phyloP scores from a whole-genome alignment of 495 filamentous ascomycete genomes.

The Letharia lupina region DNA sequence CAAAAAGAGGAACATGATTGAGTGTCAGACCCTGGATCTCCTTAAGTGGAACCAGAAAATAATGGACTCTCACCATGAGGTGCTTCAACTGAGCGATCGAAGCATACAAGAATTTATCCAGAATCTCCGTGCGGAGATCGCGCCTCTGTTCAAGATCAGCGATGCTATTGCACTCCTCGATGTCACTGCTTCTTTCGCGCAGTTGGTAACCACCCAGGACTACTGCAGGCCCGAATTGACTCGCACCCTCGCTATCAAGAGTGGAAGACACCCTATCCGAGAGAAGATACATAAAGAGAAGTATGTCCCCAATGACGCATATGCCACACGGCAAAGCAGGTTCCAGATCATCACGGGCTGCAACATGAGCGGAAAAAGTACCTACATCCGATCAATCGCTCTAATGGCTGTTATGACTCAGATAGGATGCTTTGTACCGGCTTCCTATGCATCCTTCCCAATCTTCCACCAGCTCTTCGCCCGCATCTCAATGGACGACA shows the following conservation, averaged over 20 bases:
- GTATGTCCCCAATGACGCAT: slow-evolving; percentile 85
- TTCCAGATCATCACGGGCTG: slow-evolving; percentile 94
- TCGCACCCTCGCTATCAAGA: slow-evolving; percentile 67
- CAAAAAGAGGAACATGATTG: slow-evolving; percentile 60
- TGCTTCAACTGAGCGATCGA: slow-evolving; percentile 62
- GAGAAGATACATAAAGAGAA: slow-evolving; percentile 59
- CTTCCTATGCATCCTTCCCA: slow-evolving; percentile 71
- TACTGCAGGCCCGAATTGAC: slow-evolving; percentile 75
- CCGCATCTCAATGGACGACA: slow-evolving; percentile 76
- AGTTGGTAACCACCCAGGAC: slow-evolving; percentile 65
- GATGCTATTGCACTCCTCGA: slow-evolving; percentile 86
- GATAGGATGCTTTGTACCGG: slow-evolving; percentile 85
- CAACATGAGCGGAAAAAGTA: slow-evolving; percentile 99
- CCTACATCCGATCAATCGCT: slow-evolving; percentile 82
- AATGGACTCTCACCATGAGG: slow-evolving; percentile 69
- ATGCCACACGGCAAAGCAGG: slow-evolving; percentile 63
- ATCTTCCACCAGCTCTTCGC: slow-evolving; percentile 80
- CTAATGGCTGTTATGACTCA: slow-evolving; percentile 88
- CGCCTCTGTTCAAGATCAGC: slow-evolving; percentile 64
- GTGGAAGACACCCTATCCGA: slow-evolving; percentile 74
- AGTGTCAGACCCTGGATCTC: slow-evolving; percentile 79
- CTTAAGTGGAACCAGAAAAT: slow-evolving; percentile 71
- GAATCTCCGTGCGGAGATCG: slow-evolving; percentile 57
- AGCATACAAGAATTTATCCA: slow-evolving; percentile 62
- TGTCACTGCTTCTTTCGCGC: slow-evolving; percentile 78